phyloP scores from a whole-genome alignment of 257 asterid species.

The Petunia axillaris region DNA sequence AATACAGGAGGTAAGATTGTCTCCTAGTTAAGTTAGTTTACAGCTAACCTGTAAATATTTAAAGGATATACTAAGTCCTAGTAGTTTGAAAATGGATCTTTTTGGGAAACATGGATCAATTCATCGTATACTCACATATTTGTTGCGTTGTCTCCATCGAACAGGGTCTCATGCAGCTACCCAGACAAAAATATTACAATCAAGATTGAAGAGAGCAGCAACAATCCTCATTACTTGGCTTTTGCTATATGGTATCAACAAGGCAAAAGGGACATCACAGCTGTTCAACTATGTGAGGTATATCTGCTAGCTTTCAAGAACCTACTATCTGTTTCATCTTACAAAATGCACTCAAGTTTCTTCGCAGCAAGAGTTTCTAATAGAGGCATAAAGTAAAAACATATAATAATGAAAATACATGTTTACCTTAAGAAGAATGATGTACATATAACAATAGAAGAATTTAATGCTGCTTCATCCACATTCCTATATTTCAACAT shows the following conservation, averaged over 20 bases:
- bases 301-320: slow-evolving; percentile 12
- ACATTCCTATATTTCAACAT: background rate
- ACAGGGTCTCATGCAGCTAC: slow-evolving; percentile 86
- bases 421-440: too few species aligned
- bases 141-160: slow-evolving; percentile 11
- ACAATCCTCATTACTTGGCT: slow-evolving; percentile 72
- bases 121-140: background rate
- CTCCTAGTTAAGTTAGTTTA: background rate
- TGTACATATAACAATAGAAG: background rate
- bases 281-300: slow-evolving; percentile 90
- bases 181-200: slow-evolving; percentile 65
- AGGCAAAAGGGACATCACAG: slow-evolving; percentile 73
- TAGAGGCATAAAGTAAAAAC: too few species aligned
- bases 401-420: too few species aligned
- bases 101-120: background rate
- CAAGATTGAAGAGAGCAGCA: slow-evolving; percentile 74
- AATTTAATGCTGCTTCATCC: background rate
- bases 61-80: background rate
- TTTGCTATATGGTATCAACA: slow-evolving; percentile 81
- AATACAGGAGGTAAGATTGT: slow-evolving; percentile 57
- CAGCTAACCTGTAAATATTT: background rate
- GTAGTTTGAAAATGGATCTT: background rate
- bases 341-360: too few species aligned
- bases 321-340: background rate
- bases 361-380: too few species aligned